Percentiles rank a stretch among this genome's conserved stretches.
Evolutionary conservation across 345 rosid genomes (phyloP).

Genomic region (Leavenworthia alabamica): DNA sequence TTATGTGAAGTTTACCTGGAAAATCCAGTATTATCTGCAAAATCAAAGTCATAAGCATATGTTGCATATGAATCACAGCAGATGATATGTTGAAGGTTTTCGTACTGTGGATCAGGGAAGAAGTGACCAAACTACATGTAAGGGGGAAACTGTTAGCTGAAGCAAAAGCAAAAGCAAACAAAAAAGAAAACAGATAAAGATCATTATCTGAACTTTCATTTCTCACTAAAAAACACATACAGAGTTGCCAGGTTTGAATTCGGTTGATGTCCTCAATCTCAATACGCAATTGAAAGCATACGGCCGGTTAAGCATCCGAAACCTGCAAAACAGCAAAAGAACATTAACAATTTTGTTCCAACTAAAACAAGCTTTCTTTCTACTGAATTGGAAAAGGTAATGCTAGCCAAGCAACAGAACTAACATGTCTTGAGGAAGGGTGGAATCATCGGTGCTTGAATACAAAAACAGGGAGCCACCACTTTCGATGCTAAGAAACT

Average conservation of each 20-base stretch:
- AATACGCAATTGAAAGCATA: conserved; percentile 90
- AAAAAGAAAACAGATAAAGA: neutral
- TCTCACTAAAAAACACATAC: conserved; percentile 42
- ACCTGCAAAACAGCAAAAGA: conserved; percentile 56
- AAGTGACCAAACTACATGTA: conserved; percentile 91
- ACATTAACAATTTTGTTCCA: conserved; percentile 10
- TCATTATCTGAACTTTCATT: neutral
- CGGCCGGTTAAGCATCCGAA: conserved; percentile 87
- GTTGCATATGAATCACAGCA: conserved; percentile 96
- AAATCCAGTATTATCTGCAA: conserved; percentile 65
- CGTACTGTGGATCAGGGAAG: conserved; percentile 96
- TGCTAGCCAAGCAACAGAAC: conserved; percentile 26
- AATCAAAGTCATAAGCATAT: conserved; percentile 94
- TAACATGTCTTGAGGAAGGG: conserved; percentile 99
- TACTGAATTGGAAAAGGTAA: neutral
- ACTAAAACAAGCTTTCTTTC: neutral
- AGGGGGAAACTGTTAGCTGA: conserved; percentile 14
- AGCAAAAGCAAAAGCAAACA: neutral
- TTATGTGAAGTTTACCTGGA: conserved; percentile 49
- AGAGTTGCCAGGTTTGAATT: conserved; percentile 80
- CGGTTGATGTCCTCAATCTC: conserved; percentile 89
- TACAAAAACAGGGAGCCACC: conserved; percentile 88
- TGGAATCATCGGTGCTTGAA: conserved; percentile 89
- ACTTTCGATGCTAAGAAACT: conserved; percentile 95
- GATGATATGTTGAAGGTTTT: conserved; percentile 92